A percentile compares a stretch with the other conserved stretches of the same genome.
These are phyloP conservation scores for Pochonia chlamydosporia DNA, from an alignment of 2,329 filamentous ascomycete species.

Conservation along the genomic window DNA sequence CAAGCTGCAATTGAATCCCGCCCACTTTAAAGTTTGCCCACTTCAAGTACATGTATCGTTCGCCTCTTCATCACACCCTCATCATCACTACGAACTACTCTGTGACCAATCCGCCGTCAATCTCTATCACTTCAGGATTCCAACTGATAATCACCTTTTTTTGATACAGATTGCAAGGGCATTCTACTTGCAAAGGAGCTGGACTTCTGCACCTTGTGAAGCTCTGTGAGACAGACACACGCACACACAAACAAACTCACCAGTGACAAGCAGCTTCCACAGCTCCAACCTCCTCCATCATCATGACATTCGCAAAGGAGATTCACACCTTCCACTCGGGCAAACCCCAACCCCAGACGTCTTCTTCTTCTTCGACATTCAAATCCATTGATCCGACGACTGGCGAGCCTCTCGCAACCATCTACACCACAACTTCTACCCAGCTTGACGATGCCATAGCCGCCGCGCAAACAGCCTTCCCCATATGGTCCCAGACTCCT, in stretches of 20 bases:
- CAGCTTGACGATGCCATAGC: conserved; percentile 68
- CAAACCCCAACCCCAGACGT: conserved; percentile 52
- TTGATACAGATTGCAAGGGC: too few relatives aligned
- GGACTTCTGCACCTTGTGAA: background rate
- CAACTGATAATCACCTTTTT: too few relatives aligned
- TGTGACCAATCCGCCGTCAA: too few relatives aligned
- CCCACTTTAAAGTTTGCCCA: too few relatives aligned
- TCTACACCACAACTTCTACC: conserved; percentile 61
- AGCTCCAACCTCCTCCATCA: conserved; percentile 2
- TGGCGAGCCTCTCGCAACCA: conserved; percentile 59
- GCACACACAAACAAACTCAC: too few relatives aligned
- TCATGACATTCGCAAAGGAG: conserved; percentile 30
- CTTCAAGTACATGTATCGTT: too few relatives aligned
- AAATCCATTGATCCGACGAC: conserved; percentile 70
- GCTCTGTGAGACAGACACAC: too few relatives aligned
- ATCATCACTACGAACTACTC: too few relatives aligned
- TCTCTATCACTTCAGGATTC: too few relatives aligned
- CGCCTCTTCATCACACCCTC: too few relatives aligned
- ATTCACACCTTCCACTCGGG: conserved; percentile 72
- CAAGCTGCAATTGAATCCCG: too few relatives aligned
- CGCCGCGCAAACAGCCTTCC: conserved; percentile 67
- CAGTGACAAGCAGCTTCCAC: background rate
- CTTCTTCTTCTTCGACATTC: conserved; percentile 57
- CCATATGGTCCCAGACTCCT: conserved; percentile 69
- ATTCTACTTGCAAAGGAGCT: background rate